A percentile compares a stretch with the other conserved stretches of the same genome.
Evolutionary conservation across 441 rosid genomes (phyloP).

Genomic region (Hypseocharis bilobata): DNA sequence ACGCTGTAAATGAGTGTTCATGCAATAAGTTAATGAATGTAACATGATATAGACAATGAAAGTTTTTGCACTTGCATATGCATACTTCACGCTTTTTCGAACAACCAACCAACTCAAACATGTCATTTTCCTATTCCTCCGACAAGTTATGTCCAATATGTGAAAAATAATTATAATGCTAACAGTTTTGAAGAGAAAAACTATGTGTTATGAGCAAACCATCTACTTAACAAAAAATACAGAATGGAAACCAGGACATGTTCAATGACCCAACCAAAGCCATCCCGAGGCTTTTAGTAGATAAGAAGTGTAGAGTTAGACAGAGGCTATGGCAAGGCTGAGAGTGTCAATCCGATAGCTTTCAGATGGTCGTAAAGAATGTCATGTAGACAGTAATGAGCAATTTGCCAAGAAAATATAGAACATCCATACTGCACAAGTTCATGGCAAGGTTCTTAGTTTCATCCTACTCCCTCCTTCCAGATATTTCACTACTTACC

Average conservation of each 20-base stretch:
- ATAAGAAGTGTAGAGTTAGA: background rate
- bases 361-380: background rate
- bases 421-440: slow-evolving; percentile 1
- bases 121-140: background rate
- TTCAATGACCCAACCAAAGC: background rate
- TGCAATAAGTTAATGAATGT: background rate
- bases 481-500: background rate
- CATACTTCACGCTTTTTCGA: background rate
- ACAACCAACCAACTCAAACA: background rate
- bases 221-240: background rate
- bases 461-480: background rate
- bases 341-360: background rate
- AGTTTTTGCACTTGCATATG: background rate
- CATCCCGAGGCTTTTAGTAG: background rate
- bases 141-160: background rate
- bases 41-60: background rate
- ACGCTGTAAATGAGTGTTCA: no score
- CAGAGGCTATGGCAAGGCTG: background rate
- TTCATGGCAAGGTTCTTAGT: background rate
- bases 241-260: background rate
- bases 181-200: background rate
- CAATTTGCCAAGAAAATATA: slow-evolving; percentile 2
- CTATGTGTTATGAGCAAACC: background rate
- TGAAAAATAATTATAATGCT: background rate
- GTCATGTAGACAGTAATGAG: background rate